phyloP scores from a whole-genome alignment of 2,329 filamentous ascomycete genomes.

The Cladosporium sp. region DNA sequence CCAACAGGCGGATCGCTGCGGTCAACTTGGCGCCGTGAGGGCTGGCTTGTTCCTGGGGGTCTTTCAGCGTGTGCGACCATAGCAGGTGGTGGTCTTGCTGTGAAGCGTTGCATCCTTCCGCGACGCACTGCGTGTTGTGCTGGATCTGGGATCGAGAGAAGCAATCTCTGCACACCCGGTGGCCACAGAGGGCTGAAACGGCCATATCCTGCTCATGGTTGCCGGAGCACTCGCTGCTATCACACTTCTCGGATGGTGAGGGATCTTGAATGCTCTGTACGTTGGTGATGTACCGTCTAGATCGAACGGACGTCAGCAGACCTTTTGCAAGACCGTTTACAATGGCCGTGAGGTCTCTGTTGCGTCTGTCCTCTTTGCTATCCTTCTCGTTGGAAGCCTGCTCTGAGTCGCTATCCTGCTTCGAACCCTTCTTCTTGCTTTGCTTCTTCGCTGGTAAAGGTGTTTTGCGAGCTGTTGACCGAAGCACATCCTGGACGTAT shows the following conservation, averaged over 20 bases:
- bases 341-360: neutral
- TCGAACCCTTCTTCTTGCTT: neutral
- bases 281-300: constrained; percentile 22
- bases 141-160: constrained; percentile 18
- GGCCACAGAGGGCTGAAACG: constrained; percentile 49
- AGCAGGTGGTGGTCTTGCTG: constrained; percentile 40
- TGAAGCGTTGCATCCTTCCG: constrained; percentile 37
- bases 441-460: neutral
- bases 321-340: constrained; percentile 19
- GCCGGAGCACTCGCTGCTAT: neutral
- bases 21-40: constrained; percentile 46
- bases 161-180: constrained; percentile 46
- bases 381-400: neutral
- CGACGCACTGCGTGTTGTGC: constrained; percentile 35
- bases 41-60: constrained; percentile 16
- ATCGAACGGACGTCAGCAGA: constrained; percentile 21
- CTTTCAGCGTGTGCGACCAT: constrained; percentile 33
- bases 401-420: neutral
- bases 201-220: constrained; percentile 11
- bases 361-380: neutral
- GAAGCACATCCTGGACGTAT: neutral
- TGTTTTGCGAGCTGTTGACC: neutral
- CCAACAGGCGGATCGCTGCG: constrained; percentile 43
- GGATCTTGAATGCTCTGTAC: constrained; percentile 14
- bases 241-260: neutral